Conservation (phyloP, 2,329 filamentous ascomycete species). For the Paraphaeosphaeria minitans region DNA sequence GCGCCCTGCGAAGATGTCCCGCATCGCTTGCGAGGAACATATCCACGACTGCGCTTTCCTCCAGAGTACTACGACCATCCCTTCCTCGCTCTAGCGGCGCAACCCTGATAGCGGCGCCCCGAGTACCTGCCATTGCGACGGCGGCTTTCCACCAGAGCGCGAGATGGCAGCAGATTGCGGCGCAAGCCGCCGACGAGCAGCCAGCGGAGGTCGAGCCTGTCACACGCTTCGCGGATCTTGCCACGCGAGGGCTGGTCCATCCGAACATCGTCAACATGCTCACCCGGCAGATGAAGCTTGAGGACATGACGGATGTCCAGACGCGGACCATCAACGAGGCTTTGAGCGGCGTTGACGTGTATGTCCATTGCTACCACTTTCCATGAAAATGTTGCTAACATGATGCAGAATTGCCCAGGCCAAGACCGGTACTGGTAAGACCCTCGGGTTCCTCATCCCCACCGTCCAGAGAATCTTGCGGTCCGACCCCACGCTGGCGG, state of each 20-base stretch:
- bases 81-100: conserved; percentile 26
- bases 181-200: conserved; percentile 25
- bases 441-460: conserved; percentile 88
- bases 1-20: conserved; percentile 49
- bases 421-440: conserved; percentile 97
- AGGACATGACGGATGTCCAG: conserved; percentile 93
- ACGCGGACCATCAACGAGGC: conserved; percentile 79
- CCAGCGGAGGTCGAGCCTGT: conserved; percentile 33
- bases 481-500: conserved; percentile 65
- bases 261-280: conserved; percentile 70
- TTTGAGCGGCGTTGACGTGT: conserved; percentile 82
- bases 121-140: conserved; percentile 27
- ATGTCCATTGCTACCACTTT: conserved; percentile 46
- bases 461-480: conserved; percentile 78
- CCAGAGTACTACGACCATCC: conserved; percentile 31
- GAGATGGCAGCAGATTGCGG: conserved; percentile 44
- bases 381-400: conserved; percentile 16
- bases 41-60: conserved; percentile 29
- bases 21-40: conserved; percentile 43
- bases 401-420: conserved; percentile 74
- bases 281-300: conserved; percentile 73
- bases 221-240: conserved; percentile 54
- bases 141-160: conserved; percentile 48
- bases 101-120: conserved; percentile 25
- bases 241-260: conserved; percentile 61